Base-by-base conservation (phyloP, 2,329 filamentous ascomycete genomes). In the Xylaria sp. region DNA sequence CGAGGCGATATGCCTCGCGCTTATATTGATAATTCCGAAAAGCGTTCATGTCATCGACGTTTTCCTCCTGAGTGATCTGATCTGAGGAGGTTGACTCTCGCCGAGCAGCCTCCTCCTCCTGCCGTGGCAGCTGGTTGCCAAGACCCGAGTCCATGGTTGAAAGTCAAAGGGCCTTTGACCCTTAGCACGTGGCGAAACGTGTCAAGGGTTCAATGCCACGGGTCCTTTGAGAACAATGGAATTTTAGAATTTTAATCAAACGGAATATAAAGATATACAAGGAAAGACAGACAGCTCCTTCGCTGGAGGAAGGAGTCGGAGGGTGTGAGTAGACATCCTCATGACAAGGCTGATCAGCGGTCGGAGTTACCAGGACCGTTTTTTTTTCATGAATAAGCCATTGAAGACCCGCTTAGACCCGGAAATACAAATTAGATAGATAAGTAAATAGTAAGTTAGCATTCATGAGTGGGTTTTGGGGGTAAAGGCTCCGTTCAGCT, bases 131-230 rank as follows among this genome's bases (percentile, higher is more conserved):
- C 6, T 57, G 40, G 12, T 42, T 45, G 51, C 47, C 46, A 51
- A 57, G 42, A 50, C 25, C 35, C 14, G 51, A 51, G 21, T 63
- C 40, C 63, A 64, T 67, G 14, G 31, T 61, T n/a, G n/a, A 12
- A 43, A 9, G 15, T 33, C 4, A 17, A 42, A 38, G 47, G 21
- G 45, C n/a, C 28, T 31, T 31, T 6, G 19, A 1, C n/a, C 28
- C 9, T 31, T 6, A n/a, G 1, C 31, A 42, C 37, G 35, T 38
- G 33, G 35, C 47, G 17, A 31, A 31, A 31, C 25, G 15, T 33
- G 40, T 35, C 21, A 9, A 51, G 23, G 33, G 23, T 35, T 43
- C n/a, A 49, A 28, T 12, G 50, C 28, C 23, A 35, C 45, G 17
- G 25, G 8, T 19, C 11, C 40, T 52, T 4, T 31, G 28, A 4